These are phyloP conservation scores for Anastatica hierochuntica DNA, from an alignment of 345 rosid species.

Conservation along the genomic window DNA sequence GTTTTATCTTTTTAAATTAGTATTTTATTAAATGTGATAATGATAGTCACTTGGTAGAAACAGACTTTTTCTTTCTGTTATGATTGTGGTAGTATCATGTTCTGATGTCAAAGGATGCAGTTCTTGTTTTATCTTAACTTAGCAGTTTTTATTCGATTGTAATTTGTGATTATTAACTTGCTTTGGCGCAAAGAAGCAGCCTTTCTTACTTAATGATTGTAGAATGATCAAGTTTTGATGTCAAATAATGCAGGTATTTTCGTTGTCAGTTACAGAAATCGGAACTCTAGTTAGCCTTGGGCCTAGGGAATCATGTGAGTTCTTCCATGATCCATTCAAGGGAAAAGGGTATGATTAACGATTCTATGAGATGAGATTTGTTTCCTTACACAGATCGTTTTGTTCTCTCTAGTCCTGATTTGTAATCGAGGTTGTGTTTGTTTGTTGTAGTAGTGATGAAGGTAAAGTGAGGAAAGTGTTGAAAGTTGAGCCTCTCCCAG, in stretches of 20 bases:
- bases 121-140: background rate
- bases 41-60: background rate
- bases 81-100: no score
- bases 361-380: background rate
- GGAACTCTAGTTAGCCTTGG: conserved; percentile 66
- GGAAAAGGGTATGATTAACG: conserved; percentile 59
- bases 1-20: background rate
- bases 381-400: background rate
- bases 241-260: conserved; percentile 48
- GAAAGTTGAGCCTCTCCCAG: conserved; percentile 91
- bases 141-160: no score
- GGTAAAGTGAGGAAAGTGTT: conserved; percentile 86
- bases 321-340: conserved; percentile 78
- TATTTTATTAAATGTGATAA: background rate
- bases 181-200: background rate
- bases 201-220: background rate
- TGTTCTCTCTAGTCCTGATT: background rate
- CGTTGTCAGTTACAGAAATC: conserved; percentile 71
- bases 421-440: background rate
- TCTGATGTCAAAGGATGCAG: no score
- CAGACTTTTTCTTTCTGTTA: no score
- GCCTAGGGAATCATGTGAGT: conserved; percentile 62
- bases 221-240: background rate
- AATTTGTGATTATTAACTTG: no score
- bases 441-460: conserved; percentile 61